A percentile compares a stretch with the other conserved stretches of the same genome.
Evolutionary conservation across 2,329 filamentous ascomycete species (phyloP).

Genomic region (Fusarium humuli): DNA sequence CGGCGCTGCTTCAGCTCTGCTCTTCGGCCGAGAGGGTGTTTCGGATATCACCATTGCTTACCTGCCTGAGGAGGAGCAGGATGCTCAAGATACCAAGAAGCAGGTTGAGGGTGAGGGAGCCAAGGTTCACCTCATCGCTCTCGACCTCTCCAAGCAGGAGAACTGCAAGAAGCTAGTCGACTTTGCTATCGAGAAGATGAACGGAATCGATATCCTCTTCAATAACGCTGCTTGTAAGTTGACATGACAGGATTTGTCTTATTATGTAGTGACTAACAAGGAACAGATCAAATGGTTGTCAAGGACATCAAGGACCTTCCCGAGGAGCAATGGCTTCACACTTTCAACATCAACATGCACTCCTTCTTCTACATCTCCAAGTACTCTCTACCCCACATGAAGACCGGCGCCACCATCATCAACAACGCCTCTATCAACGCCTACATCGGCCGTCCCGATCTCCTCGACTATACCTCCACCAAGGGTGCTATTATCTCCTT

Average conservation of each 20-base stretch:
- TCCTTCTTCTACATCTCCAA: conserved; percentile 85
- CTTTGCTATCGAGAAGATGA: conserved; percentile 72
- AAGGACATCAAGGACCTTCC: conserved; percentile 76
- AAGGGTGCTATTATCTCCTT: conserved; percentile 85
- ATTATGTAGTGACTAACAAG: background rate
- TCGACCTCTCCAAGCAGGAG: conserved; percentile 72
- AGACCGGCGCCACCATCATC: conserved; percentile 80
- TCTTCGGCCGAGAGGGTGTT: conserved; percentile 85
- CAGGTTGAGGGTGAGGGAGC: conserved; percentile 74
- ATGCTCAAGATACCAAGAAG: conserved; percentile 79
- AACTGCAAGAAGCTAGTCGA: conserved; percentile 79
- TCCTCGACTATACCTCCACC: conserved; percentile 84
- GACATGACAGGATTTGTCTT: background rate
- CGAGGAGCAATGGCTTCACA: conserved; percentile 83
- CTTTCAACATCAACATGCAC: conserved; percentile 87
- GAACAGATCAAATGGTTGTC: conserved; percentile 68
- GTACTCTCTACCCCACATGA: conserved; percentile 80
- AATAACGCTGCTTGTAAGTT: conserved; percentile 79
- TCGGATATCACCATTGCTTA: conserved; percentile 76
- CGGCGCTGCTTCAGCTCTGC: conserved; percentile 77
- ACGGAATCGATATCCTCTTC: conserved; percentile 77
- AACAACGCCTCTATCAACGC: conserved; percentile 88
- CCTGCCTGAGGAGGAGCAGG: conserved; percentile 78
- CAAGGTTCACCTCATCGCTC: conserved; percentile 72
- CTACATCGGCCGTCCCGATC: conserved; percentile 82